Evolutionary conservation across 345 rosid genomes (phyloP).

Genomic region (Lumnitzera racemosa): DNA sequence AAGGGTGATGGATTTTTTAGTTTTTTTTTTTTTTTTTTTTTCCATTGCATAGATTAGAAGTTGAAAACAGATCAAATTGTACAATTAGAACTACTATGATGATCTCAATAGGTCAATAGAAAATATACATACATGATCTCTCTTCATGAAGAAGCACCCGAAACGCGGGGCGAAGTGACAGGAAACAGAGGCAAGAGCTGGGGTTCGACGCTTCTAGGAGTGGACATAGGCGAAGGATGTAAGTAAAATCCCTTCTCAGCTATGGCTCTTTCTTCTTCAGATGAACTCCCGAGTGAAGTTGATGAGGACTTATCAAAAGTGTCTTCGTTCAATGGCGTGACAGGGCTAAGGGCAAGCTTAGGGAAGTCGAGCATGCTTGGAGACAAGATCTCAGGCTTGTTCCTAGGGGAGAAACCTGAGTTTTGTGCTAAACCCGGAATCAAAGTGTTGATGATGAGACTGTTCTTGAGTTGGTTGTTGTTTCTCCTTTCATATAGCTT

Average conservation of each 20-base stretch:
- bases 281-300: conserved; percentile 43
- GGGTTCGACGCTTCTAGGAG: conserved; percentile 88
- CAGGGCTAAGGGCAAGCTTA: conserved; percentile 78
- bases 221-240: conserved; percentile 85
- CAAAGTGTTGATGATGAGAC: conserved; percentile 82
- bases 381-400: conserved; percentile 59
- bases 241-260: conserved; percentile 83
- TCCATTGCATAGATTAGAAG: too few species aligned
- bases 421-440: conserved; percentile 28
- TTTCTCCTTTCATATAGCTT: conserved; percentile 90
- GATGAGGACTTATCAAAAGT: conserved; percentile 58
- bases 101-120: conserved; percentile 17
- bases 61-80: conserved; percentile 26
- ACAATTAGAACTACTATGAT: conserved; percentile 24
- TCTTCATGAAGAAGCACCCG: conserved; percentile 38
- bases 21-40: too few species aligned
- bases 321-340: conserved; percentile 68
- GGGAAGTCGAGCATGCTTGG: conserved; percentile 95
- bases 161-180: conserved; percentile 67
- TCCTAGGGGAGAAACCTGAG: conserved; percentile 55
- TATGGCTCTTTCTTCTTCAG: conserved; percentile 86
- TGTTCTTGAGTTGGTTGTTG: conserved; percentile 56
- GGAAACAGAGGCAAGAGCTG: conserved; percentile 88
- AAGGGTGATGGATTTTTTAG: too few species aligned
- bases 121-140: neutral